Base-by-base conservation (phyloP, 805 yeast species). In the Yarrowia sp. region DNA sequence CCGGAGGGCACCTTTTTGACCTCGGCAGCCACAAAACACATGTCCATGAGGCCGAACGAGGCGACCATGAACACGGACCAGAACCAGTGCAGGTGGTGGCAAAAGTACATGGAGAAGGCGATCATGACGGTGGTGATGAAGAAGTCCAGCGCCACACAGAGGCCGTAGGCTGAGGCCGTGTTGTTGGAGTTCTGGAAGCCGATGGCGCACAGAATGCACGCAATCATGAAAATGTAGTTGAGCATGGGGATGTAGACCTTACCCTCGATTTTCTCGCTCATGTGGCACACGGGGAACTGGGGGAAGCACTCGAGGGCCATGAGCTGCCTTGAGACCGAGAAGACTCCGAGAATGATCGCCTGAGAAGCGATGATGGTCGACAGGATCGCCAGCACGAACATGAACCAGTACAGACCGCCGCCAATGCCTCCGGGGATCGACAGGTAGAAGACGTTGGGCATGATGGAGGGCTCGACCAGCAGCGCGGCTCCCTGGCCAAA, bases 281-380 rank as follows among this genome's bases (percentile, higher is more conserved):
- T 79, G 71, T 85, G 86, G 56, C 76, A 71, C n/a, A 85, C 78
- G 55, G 76, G 79, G 69, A 86, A 74, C 40, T 80, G 77, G 9
- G 88, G 89, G 73, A 85, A 83, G 70, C 85, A 84, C 70, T 84
- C 86, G 65, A 85, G 77, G 67, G 79, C 80, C 68, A 85, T 84
- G 73, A 86, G 76, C 71, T 86, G 88, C 24, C 82, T 74, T 43
- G 85, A 70, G 52, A 86, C 85, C 46, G 83, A 78, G 74, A 83
- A 85, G 14, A 84, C 87, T 4, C 87, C 84, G 47, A 84, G 77
- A 64, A 86, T 85, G 69, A 86, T 79, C 0, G 88, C 87, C 72
- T 86, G 89, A 9, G 86, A 82, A 0, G 90, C 88, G 71, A 86
- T 85, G 49, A 86, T 80, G 3, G 88, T 83, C 1, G 85, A 80